Percentiles rank a stretch among this genome's conserved stretches.
These are phyloP conservation scores for Aspergillus sp. DNA, from an alignment of 2,329 filamentous ascomycete species.

Conservation along the genomic window DNA sequence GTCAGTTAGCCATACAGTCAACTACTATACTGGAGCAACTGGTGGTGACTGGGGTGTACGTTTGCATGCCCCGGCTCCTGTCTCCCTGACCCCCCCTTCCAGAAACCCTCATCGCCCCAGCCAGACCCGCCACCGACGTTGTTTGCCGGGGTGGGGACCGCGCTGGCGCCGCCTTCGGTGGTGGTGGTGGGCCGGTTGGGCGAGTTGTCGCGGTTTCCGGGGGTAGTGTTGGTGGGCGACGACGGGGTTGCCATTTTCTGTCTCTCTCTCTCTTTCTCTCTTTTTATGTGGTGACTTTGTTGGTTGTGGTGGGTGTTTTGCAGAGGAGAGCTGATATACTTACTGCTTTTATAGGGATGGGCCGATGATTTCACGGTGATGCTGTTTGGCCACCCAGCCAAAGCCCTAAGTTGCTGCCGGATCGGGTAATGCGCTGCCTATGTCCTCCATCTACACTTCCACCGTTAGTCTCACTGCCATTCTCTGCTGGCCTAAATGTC, in stretches of 20 bases:
- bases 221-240: not conserved
- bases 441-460: too few species aligned
- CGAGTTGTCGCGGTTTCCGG: not conserved
- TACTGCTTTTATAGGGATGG: too few species aligned
- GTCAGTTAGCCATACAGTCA: not conserved
- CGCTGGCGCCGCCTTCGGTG: slow-evolving; percentile 16
- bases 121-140: slow-evolving; percentile 13
- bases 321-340: too few species aligned
- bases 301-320: not conserved
- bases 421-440: too few species aligned
- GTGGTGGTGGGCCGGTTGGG: slow-evolving; percentile 8
- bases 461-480: too few species aligned
- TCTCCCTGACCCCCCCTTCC: slow-evolving; percentile 9
- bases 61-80: slow-evolving; percentile 16
- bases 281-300: not conserved
- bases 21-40: too few species aligned
- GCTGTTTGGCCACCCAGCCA: too few species aligned
- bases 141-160: slow-evolving; percentile 22
- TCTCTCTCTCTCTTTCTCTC: too few species aligned
- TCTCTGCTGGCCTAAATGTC: too few species aligned
- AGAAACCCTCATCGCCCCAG: slow-evolving; percentile 14
- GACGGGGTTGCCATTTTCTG: slow-evolving; percentile 8
- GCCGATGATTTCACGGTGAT: too few species aligned
- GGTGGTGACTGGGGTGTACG: slow-evolving; percentile 14
- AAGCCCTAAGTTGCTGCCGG: too few species aligned